A percentile compares a stretch with the other conserved stretches of the same genome.
Evolutionary conservation across 306 rosid species (phyloP).

Genomic region (Begonia fuchsioides): DNA sequence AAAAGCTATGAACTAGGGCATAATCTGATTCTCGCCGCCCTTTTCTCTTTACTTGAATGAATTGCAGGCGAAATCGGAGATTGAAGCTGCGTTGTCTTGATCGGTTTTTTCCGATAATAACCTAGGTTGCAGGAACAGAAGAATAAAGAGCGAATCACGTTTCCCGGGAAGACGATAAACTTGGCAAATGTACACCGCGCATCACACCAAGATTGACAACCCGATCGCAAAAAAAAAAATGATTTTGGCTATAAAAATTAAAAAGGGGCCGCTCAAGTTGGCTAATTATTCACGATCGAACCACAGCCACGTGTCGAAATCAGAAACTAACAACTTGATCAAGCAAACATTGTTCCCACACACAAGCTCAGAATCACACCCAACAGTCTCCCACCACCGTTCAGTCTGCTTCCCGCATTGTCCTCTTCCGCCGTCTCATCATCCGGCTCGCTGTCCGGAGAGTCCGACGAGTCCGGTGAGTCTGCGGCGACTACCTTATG

Average conservation of each 20-base stretch:
- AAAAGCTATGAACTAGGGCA: no score
- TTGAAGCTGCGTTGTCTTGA: no score
- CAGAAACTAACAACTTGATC: slow-evolving; percentile 5
- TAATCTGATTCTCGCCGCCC: no score
- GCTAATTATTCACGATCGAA: slow-evolving; percentile 4
- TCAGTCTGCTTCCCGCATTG: slow-evolving; percentile 21
- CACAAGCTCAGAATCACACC: slow-evolving; percentile 32
- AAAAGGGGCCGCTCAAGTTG: background rate
- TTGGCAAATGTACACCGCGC: no score
- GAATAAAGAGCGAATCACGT: no score
- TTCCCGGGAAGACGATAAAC: no score
- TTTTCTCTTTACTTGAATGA: no score
- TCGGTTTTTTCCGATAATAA: no score
- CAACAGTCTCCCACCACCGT: slow-evolving; percentile 29
- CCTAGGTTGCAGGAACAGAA: no score
- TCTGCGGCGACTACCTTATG: slow-evolving; percentile 3
- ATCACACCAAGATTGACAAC: no score
- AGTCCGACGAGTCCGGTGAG: slow-evolving; percentile 20
- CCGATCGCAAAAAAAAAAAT: background rate
- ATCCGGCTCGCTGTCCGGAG: slow-evolving; percentile 16
- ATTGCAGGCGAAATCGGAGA: no score
- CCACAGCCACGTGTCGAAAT: slow-evolving; percentile 1
- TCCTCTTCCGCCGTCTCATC: slow-evolving; percentile 50
- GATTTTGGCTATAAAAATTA: no score
- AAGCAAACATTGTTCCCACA: slow-evolving; percentile 31